phyloP scores from a whole-genome alignment of 805 yeast species.

The Zygosaccharomyces lentus region DNA sequence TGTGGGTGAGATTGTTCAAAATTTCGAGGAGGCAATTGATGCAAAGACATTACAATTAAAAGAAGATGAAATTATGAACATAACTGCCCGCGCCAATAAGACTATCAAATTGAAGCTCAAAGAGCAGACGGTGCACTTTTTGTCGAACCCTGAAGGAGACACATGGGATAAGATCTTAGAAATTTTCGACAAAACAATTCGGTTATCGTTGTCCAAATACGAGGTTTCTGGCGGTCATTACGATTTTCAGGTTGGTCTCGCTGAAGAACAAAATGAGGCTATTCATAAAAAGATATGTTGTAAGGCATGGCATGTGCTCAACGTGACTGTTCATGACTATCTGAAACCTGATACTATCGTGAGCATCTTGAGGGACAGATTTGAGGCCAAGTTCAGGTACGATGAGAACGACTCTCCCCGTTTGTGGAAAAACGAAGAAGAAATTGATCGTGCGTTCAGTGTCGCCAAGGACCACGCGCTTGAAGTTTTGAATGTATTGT shows the following conservation, averaged over 20 bases:
- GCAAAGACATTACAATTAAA: constrained; percentile 34
- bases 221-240: constrained; percentile 24
- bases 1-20: constrained; percentile 2
- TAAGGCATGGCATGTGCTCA: constrained; percentile 63
- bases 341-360: constrained; percentile 63
- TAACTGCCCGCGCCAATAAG: constrained; percentile 45
- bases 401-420: constrained; percentile 79
- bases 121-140: constrained; percentile 45
- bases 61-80: constrained; percentile 39
- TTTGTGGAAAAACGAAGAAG: constrained; percentile 69
- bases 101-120: constrained; percentile 45
- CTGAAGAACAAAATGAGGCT: constrained; percentile 37
- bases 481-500: constrained; percentile 52
- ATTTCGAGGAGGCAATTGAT: constrained; percentile 25
- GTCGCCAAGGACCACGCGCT: constrained; percentile 58
- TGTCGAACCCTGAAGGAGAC: constrained; percentile 46
- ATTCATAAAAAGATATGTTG: constrained; percentile 44
- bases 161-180: constrained; percentile 59
- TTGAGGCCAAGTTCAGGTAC: constrained; percentile 79
- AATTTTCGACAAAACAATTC: constrained; percentile 40
- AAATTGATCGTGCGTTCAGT: constrained; percentile 63
- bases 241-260: constrained; percentile 67
- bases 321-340: constrained; percentile 54
- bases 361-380: constrained; percentile 64
- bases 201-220: constrained; percentile 33